These are phyloP conservation scores for Stephanodiscus minutulus DNA, from an alignment of 108 stramenopile species.

Conservation along the genomic window DNA sequence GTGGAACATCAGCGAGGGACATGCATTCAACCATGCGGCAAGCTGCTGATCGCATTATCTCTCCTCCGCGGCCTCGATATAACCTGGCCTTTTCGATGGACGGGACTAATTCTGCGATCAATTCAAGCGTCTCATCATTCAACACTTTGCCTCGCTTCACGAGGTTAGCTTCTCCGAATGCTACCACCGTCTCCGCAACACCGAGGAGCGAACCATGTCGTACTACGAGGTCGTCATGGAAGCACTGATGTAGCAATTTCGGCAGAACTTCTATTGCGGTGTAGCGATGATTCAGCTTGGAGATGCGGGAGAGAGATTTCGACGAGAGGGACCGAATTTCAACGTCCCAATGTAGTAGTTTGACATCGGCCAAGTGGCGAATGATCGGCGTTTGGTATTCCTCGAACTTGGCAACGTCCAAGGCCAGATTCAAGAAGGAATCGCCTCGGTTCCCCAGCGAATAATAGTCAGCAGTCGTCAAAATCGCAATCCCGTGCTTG, in stretches of 20 bases:
- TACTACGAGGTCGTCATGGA: conserved; percentile 63
- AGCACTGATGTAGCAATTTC: conserved; percentile 63
- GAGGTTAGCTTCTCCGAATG: conserved; percentile 54
- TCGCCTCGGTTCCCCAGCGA: conserved; percentile 92
- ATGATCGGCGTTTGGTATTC: conserved; percentile 84
- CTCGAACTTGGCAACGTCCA: conserved; percentile 77
- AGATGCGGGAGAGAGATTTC: conserved; percentile 68
- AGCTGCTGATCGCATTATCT: conserved; percentile 91
- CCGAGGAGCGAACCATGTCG: conserved; percentile 90
- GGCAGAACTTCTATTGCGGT: conserved; percentile 69
- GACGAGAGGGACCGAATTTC: conserved; percentile 83
- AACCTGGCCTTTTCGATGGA: conserved; percentile 92
- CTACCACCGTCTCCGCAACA: conserved; percentile 81
- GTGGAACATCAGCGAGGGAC: conserved; percentile 65
- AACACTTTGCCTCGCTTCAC: conserved; percentile 20
- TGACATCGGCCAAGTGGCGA: conserved; percentile 69
- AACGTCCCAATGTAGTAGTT: conserved; percentile 92
- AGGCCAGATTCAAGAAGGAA: conserved; percentile 77
- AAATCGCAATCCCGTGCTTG: conserved; percentile 92
- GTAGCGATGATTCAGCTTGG: conserved; percentile 58
- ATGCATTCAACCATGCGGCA: conserved; percentile 93
- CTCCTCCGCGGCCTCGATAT: conserved; percentile 96
- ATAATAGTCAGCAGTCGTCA: conserved; percentile 96
- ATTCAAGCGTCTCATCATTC: conserved; percentile 21
- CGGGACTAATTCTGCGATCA: conserved; percentile 72